phyloP scores from a whole-genome alignment of 192 early-diverging fungal species.

The Pilobolus umbonatus region DNA sequence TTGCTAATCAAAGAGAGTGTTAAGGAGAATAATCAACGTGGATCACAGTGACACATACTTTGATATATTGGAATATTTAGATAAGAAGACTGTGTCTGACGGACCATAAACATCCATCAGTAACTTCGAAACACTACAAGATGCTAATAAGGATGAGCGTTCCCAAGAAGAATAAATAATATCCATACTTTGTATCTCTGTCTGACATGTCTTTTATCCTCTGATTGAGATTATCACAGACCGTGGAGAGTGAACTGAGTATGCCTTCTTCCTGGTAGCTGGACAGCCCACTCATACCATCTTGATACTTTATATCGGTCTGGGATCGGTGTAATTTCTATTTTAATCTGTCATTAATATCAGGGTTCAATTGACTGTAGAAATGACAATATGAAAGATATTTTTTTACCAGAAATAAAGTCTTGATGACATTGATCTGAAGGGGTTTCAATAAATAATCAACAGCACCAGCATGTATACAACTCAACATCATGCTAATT shows the following conservation, averaged over 20 bases:
- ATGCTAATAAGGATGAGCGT: too few species aligned
- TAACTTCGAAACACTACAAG: conserved; percentile 1
- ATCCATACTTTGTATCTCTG: too few species aligned
- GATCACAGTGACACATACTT: neutral
- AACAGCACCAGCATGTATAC: conserved; percentile 29
- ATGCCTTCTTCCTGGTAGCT: neutral
- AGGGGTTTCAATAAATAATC: conserved; percentile 32
- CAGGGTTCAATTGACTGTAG: neutral
- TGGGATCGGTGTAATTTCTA: neutral
- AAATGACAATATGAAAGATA: neutral
- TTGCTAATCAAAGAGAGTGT: too few species aligned
- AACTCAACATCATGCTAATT: conserved; percentile 32
- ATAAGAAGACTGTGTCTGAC: neutral
- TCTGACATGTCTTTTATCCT: too few species aligned
- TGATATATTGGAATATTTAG: neutral
- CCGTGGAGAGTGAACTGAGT: neutral
- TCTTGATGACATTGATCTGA: conserved; percentile 27
- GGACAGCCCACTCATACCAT: neutral
- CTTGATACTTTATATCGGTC: neutral
- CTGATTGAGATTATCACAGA: conserved; percentile 9
- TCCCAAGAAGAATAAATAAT: too few species aligned
- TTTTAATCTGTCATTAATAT: too few species aligned
- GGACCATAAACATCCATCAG: neutral
- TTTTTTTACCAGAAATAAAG: conserved; percentile 29
- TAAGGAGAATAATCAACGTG: neutral